Base-by-base conservation (phyloP, 495 filamentous ascomycete species). In the Penicillium diatomitis region DNA sequence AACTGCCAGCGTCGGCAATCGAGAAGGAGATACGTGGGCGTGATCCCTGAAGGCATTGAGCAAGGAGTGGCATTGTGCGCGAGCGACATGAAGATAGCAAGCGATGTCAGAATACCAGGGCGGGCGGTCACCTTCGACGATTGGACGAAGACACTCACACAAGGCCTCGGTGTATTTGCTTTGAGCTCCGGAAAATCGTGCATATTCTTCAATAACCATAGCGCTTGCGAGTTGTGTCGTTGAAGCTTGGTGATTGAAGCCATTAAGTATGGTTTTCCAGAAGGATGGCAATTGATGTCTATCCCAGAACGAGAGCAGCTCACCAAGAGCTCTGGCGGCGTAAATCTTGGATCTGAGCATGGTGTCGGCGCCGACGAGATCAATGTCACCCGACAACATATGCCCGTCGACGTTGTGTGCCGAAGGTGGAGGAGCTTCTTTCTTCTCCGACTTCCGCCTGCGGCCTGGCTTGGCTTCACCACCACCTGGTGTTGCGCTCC, bases 381-480 rank as follows among this genome's bases (percentile, higher is more conserved):
- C 92, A 46, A 96, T 83, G 60, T 98, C 92, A 38, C 92, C 92
- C 57, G 89, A 86, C 67, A 98, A 88, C 88, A 98, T 96, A 58
- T 94, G 89, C 11, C 88, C 92, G 61, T 98, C 92, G 34, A 98
- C 88, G 63, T 98, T 95, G 65, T 98, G 94, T 4, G 83, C 76
- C 9, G 84, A 82, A 29, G 70, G 67, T 0, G 79, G 61, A 29
- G 78, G 68, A n/a, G 86, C 80, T 53, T 90, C 86, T 39, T 84
- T 82, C 74, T 87, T 91, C 33, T 89, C 86, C 0, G 84, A 85
- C 60, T 88, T 90, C 54, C 87, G 82, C 32, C 88, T 80, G 47
- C 86, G 81, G 67, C 92, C 95, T 11, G 50, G 38, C 46, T 71
- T 72, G 20, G 49, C 33, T 1, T 56, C 57, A 36, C 68, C 66